These are phyloP conservation scores for Leccinum pallidistipes DNA, from an alignment of 1,284 basidiomycete genomes.

Conservation along the genomic window DNA sequence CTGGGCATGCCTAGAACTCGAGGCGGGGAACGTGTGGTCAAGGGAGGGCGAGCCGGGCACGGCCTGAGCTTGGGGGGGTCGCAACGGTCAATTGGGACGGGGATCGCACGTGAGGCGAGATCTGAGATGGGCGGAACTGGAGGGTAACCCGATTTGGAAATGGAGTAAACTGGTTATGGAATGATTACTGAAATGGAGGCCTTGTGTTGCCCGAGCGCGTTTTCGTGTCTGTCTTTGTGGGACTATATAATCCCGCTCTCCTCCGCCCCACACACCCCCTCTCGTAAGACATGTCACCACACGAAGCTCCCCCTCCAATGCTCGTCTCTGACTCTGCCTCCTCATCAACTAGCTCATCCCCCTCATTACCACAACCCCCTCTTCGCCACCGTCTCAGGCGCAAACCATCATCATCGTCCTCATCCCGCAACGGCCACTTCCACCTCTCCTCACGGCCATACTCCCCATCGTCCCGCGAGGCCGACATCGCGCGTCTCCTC, in stretches of 20 bases:
- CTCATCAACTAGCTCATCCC: slow-evolving; percentile 18
- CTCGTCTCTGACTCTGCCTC: slow-evolving; percentile 22
- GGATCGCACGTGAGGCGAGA: slow-evolving; percentile 28
- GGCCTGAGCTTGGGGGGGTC: slow-evolving; percentile 1
- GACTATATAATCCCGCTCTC: slow-evolving; percentile 34
- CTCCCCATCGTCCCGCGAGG: slow-evolving; percentile 34
- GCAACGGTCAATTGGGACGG: slow-evolving; percentile 11
- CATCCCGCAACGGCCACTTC: slow-evolving; percentile 12
- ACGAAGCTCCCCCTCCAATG: slow-evolving; percentile 10
- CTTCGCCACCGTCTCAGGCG: slow-evolving; percentile 25
- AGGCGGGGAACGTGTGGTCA: slow-evolving; percentile 33
- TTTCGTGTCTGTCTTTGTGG: slow-evolving; percentile 29
- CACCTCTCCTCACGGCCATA: slow-evolving; percentile 24
- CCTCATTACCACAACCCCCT: slow-evolving; percentile 21
- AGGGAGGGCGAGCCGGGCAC: slow-evolving; percentile 17
- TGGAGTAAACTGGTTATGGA: slow-evolving; percentile 27
- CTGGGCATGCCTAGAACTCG: slow-evolving; percentile 28
- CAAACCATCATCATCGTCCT: slow-evolving; percentile 29
- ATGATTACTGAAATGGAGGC: slow-evolving; percentile 33
- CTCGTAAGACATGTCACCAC: not conserved
- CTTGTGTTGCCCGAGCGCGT: slow-evolving; percentile 24
- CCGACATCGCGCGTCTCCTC: slow-evolving; percentile 60
- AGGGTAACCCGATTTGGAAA: slow-evolving; percentile 13
- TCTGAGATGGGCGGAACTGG: slow-evolving; percentile 30
- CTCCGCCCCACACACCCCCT: slow-evolving; percentile 13